Conservation (phyloP, 768 basidiomycete genomes). For the Mycena amicta region DNA sequence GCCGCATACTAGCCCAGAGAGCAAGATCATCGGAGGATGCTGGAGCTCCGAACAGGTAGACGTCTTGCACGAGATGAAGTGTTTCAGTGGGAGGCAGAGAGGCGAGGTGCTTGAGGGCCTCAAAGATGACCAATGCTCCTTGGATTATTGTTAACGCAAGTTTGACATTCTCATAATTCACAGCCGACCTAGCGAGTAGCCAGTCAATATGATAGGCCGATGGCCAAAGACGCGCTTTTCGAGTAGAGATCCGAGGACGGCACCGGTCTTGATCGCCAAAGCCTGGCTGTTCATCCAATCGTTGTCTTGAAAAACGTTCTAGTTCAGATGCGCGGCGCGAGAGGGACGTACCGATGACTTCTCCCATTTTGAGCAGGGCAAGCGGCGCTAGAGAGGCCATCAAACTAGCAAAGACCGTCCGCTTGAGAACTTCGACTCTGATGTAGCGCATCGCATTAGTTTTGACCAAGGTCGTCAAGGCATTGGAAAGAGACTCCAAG, state of each 20-base stretch:
- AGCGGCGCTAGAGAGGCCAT: conserved; percentile 54
- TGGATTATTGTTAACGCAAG: background rate
- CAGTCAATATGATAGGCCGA: conserved; percentile 56
- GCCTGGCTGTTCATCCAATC: conserved; percentile 61
- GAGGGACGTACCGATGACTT: conserved; percentile 49
- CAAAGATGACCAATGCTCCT: conserved; percentile 50
- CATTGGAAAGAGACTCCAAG: conserved; percentile 49
- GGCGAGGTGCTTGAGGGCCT: conserved; percentile 53
- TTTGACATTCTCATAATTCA: background rate
- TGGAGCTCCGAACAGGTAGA: conserved; percentile 57
- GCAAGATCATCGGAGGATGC: conserved; percentile 37
- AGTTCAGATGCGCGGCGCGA: no score
- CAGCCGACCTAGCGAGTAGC: conserved; percentile 52
- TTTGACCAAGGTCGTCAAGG: conserved; percentile 46
- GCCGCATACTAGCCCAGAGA: conserved; percentile 49
- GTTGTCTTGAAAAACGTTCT: conserved; percentile 43
- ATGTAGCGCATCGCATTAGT: conserved; percentile 54
- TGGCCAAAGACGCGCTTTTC: conserved; percentile 53
- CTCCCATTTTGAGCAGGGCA: conserved; percentile 52
- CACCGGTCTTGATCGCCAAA: conserved; percentile 54
- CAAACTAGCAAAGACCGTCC: conserved; percentile 52
- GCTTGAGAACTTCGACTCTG: conserved; percentile 48
- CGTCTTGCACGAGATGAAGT: conserved; percentile 52
- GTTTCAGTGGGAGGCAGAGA: conserved; percentile 46
- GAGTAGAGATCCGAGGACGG: conserved; percentile 54